Conservation (phyloP, 257 asterid species). For the Eucommia ulmoides region DNA sequence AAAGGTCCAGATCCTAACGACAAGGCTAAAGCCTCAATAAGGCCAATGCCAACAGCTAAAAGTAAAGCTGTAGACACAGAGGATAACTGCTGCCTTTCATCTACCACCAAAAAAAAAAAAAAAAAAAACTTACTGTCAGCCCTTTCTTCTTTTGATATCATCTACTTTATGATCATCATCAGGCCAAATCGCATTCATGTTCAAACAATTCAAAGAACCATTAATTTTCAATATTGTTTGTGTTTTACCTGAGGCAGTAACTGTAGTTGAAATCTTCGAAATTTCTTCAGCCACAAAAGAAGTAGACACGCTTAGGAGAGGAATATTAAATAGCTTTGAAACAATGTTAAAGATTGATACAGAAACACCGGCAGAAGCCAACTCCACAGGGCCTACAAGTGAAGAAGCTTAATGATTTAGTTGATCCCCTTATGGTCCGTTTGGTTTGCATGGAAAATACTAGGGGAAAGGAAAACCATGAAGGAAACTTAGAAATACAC, state of each 20-base stretch:
- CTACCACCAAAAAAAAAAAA: slow-evolving; percentile 13
- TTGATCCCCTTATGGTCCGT: too few species aligned
- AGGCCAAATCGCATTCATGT: slow-evolving; percentile 6
- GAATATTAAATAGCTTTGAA: slow-evolving; percentile 81
- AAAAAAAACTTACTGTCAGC: too few species aligned
- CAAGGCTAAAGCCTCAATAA: slow-evolving; percentile 70
- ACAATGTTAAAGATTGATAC: slow-evolving; percentile 70
- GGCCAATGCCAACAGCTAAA: slow-evolving; percentile 78
- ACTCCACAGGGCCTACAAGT: slow-evolving; percentile 62
- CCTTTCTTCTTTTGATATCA: slow-evolving; percentile 13
- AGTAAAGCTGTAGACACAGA: slow-evolving; percentile 89
- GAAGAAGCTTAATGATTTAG: too few species aligned
- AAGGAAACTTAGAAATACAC: slow-evolving; percentile 1
- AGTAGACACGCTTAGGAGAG: slow-evolving; percentile 89
- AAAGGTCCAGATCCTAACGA: slow-evolving; percentile 77
- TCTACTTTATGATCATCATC: slow-evolving; percentile 9
- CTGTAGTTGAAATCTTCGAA: slow-evolving; percentile 45
- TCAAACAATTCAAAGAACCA: too few species aligned
- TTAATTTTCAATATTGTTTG: too few species aligned
- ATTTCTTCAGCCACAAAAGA: slow-evolving; percentile 96
- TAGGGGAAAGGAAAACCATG: not conserved
- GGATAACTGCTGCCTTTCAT: slow-evolving; percentile 55
- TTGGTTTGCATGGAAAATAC: not conserved
- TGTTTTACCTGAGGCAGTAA: slow-evolving; percentile 42
- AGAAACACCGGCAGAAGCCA: slow-evolving; percentile 97